These are phyloP conservation scores for Flaveria trinervia DNA, from an alignment of 129 eudicot genomes.

Conservation along the genomic window DNA sequence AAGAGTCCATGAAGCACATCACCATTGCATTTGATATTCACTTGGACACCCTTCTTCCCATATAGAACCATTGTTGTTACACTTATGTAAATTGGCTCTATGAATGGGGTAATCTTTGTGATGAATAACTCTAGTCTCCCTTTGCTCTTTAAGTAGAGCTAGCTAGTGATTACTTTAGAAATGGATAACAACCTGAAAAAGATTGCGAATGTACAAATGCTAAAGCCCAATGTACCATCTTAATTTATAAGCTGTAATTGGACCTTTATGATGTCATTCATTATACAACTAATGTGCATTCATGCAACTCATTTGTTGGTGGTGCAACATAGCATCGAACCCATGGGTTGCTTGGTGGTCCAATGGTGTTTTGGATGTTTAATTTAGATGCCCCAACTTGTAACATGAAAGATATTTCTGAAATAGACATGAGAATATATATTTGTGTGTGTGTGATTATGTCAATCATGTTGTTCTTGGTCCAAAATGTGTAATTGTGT, in stretches of 20 bases:
- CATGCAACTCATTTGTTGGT: not conserved
- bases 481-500: too few relatives aligned
- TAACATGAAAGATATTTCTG: not conserved
- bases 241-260: not conserved
- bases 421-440: not conserved
- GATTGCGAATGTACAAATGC: conserved; percentile 8
- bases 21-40: conserved; percentile 33
- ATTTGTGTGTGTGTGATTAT: too few relatives aligned
- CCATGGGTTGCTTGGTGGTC: not conserved
- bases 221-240: not conserved
- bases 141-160: not conserved
- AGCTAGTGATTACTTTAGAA: not conserved
- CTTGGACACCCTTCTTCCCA: conserved; percentile 24
- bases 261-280: not conserved
- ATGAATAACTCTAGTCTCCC: not conserved
- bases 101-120: not conserved
- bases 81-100: not conserved
- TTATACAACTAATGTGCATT: not conserved
- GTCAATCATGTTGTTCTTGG: too few relatives aligned
- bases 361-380: not conserved
- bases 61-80: conserved; percentile 10
- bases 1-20: conserved; percentile 31
- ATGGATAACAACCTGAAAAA: not conserved
- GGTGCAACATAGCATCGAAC: not conserved
- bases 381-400: not conserved